These are phyloP conservation scores for Hypomyces rosellus DNA, from an alignment of 2,329 filamentous ascomycete genomes.

Conservation along the genomic window DNA sequence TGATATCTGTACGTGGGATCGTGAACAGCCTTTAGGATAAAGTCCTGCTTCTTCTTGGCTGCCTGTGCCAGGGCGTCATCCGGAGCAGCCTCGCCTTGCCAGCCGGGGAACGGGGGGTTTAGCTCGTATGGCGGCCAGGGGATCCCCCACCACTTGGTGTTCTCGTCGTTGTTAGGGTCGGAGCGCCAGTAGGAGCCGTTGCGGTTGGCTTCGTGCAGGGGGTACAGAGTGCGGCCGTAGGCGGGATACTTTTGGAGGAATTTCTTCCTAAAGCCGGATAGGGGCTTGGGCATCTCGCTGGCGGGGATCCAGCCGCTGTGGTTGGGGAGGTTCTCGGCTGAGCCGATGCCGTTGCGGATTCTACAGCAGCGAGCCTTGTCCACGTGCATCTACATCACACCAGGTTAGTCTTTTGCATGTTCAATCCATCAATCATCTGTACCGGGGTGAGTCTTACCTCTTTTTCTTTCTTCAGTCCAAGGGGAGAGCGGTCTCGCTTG, in stretches of 20 bases:
- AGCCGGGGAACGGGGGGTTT: conserved; percentile 16
- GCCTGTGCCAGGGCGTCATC: background rate
- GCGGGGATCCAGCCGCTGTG: conserved; percentile 26
- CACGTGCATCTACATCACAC: background rate
- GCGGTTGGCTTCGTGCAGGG: conserved; percentile 13
- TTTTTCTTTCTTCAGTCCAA: conserved; percentile 16
- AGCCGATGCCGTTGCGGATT: conserved; percentile 21
- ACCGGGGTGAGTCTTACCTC: conserved; percentile 11
- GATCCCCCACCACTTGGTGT: conserved; percentile 18
- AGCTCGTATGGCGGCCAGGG: conserved; percentile 25
- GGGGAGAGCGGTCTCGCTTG: conserved; percentile 13
- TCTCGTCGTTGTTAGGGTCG: conserved; percentile 27
- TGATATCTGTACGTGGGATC: conserved; percentile 17
- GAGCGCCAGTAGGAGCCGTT: conserved; percentile 20
- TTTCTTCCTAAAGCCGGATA: conserved; percentile 16
- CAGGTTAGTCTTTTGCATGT: background rate
- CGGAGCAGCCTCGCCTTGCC: conserved; percentile 13
- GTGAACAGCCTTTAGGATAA: background rate
- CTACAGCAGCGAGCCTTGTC: conserved; percentile 16
- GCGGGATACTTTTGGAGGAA: conserved; percentile 21
- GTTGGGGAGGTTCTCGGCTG: conserved; percentile 21
- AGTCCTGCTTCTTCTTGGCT: background rate
- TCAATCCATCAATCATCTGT: too few species aligned
- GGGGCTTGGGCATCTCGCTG: conserved; percentile 11
- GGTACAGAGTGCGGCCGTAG: conserved; percentile 26